Percentiles rank a stretch among this genome's conserved stretches.
phyloP scores from a whole-genome alignment of 805 yeast genomes.

The Diddensiella caesifluorescens region DNA sequence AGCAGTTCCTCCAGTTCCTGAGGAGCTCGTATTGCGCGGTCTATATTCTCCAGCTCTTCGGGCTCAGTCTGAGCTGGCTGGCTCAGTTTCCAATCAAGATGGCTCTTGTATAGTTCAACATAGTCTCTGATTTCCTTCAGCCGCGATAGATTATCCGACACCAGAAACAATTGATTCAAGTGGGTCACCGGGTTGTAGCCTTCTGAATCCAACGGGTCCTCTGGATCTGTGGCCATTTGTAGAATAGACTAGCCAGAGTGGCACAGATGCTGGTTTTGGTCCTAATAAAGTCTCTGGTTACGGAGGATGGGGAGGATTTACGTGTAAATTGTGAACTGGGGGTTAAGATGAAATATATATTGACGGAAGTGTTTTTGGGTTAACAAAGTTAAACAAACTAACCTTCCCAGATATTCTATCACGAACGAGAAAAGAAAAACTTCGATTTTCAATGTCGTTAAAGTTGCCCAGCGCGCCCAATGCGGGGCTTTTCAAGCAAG shows the following conservation, averaged over 20 bases:
- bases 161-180: conserved; percentile 45
- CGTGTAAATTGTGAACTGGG: not conserved
- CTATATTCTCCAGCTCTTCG: conserved; percentile 20
- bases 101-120: conserved; percentile 46
- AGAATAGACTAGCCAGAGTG: not conserved
- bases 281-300: too few relatives aligned
- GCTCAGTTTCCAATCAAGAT: conserved; percentile 43
- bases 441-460: conserved; percentile 57
- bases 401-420: conserved; percentile 2
- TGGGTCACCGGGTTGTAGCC: conserved; percentile 53
- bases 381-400: too few relatives aligned
- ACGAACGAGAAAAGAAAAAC: not conserved
- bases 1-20: conserved; percentile 37
- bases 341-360: not conserved
- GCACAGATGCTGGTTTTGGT: not conserved
- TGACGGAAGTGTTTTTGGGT: too few relatives aligned
- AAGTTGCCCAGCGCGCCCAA: conserved; percentile 90
- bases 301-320: not conserved
- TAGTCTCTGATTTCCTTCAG: conserved; percentile 47
- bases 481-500: conserved; percentile 91
- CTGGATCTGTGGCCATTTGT: not conserved
- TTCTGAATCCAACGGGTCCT: conserved; percentile 29
- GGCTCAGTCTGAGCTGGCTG: conserved; percentile 33
- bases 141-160: conserved; percentile 46
- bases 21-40: conserved; percentile 25